Conservation (phyloP, 164 flowering plant genomes). For the Tetracentron sinense region DNA sequence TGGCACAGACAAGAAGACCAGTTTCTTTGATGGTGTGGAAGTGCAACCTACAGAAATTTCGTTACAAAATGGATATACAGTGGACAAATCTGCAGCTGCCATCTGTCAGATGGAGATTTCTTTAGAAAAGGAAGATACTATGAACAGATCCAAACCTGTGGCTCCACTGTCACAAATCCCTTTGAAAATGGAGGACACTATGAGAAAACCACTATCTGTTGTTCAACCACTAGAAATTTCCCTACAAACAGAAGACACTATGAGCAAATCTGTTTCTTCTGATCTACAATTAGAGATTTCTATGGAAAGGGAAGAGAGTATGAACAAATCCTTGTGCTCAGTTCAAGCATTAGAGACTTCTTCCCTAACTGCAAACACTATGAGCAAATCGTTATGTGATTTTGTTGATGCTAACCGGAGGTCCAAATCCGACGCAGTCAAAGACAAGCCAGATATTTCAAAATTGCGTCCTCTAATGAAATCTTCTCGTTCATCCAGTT, state of each 20-base stretch:
- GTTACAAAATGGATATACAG: no score
- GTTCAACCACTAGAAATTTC: slow-evolving; percentile 19
- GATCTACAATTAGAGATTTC: slow-evolving; percentile 16
- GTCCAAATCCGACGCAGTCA: slow-evolving; percentile 24
- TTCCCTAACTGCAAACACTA: background rate
- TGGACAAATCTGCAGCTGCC: no score
- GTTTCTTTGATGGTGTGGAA: slow-evolving; percentile 9
- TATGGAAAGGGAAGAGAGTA: slow-evolving; percentile 17
- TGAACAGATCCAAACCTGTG: slow-evolving; percentile 2
- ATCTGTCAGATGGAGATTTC: slow-evolving; percentile 12
- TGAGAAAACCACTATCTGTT: slow-evolving; percentile 8
- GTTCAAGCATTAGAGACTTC: slow-evolving; percentile 21
- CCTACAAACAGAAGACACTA: slow-evolving; percentile 17
- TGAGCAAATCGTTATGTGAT: slow-evolving; percentile 24
- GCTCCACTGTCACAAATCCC: slow-evolving; percentile 1
- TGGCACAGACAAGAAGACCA: no score
- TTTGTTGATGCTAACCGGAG: slow-evolving; percentile 22
- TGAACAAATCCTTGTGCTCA: slow-evolving; percentile 14
- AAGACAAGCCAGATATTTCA: slow-evolving; percentile 24
- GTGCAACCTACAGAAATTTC: no score
- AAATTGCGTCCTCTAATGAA: slow-evolving; percentile 35
- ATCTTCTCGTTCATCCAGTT: slow-evolving; percentile 38
- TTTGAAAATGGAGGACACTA: slow-evolving; percentile 8
- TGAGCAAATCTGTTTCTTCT: slow-evolving; percentile 14
- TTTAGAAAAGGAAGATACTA: background rate